These are phyloP conservation scores for Inonotus hispidus DNA, from an alignment of 1,284 basidiomycete species.

Conservation along the genomic window DNA sequence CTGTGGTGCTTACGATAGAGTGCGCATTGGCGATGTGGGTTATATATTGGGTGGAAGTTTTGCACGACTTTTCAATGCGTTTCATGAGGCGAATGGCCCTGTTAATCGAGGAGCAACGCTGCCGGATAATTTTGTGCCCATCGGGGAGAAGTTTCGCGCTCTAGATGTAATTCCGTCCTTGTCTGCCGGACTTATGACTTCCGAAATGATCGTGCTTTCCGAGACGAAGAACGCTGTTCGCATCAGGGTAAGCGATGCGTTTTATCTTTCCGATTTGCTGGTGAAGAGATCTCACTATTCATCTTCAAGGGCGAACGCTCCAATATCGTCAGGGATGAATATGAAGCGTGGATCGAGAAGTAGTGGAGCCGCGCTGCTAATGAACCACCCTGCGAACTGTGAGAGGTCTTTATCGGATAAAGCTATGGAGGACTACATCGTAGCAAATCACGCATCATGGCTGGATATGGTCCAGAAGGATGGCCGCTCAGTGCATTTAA, in stretches of 20 bases:
- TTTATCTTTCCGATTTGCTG: neutral
- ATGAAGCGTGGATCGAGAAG: neutral
- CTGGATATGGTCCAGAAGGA: neutral
- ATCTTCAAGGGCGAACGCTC: neutral
- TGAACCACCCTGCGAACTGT: neutral
- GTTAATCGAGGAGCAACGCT: neutral
- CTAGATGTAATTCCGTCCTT: neutral
- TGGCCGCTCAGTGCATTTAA: neutral
- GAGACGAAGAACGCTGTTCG: neutral
- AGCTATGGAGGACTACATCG: neutral
- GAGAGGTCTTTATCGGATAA: neutral
- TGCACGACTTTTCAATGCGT: constrained; percentile 1
- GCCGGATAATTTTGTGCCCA: neutral
- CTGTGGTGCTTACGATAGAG: neutral
- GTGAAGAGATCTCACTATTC: neutral
- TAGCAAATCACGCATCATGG: neutral
- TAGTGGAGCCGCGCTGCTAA: constrained; percentile 5
- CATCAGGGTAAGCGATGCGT: neutral
- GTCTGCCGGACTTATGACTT: neutral
- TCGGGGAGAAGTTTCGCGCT: neutral
- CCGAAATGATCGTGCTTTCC: neutral
- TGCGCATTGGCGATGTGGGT: constrained; percentile 6
- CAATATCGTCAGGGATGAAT: neutral
- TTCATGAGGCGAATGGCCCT: neutral
- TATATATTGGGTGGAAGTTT: constrained; percentile 4